A percentile compares a stretch with the other conserved stretches of the same genome.
These are phyloP conservation scores for Psilocybe azurescens DNA, from an alignment of 768 basidiomycete species.

Conservation along the genomic window DNA sequence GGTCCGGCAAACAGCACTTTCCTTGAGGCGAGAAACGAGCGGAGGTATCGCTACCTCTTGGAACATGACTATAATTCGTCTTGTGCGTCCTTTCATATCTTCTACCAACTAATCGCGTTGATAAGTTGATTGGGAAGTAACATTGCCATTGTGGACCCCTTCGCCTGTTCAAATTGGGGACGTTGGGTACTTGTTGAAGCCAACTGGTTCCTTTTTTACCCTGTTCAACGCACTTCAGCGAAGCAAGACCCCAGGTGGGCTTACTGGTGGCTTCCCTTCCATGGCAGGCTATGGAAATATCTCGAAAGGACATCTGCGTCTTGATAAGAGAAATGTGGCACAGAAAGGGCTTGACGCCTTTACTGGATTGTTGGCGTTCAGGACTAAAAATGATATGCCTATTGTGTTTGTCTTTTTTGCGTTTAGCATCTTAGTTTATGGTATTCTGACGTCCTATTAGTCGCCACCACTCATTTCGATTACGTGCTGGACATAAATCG, in stretches of 20 bases:
- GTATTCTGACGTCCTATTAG: constrained; percentile 33
- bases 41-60: constrained; percentile 68
- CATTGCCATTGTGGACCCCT: constrained; percentile 75
- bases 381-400: constrained; percentile 20
- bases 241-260: constrained; percentile 42
- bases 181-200: constrained; percentile 76
- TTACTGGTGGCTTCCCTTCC: constrained; percentile 52
- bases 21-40: constrained; percentile 60
- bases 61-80: constrained; percentile 74
- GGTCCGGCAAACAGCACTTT: constrained; percentile 40
- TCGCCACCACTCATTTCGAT: constrained; percentile 61
- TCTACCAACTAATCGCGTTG: no score
- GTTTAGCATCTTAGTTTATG: neutral
- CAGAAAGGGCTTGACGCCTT: constrained; percentile 63
- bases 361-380: constrained; percentile 54
- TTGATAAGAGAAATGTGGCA: constrained; percentile 61
- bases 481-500: constrained; percentile 66
- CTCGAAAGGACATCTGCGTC: constrained; percentile 47
- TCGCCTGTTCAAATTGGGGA: constrained; percentile 66
- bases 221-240: constrained; percentile 74
- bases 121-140: constrained; percentile 43
- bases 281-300: constrained; percentile 66
- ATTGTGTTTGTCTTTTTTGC: constrained; percentile 39
- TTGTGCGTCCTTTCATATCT: constrained; percentile 43
- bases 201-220: constrained; percentile 70